These are phyloP conservation scores for sunflower (Helianthus annuus) DNA, from an alignment of 129 eudicot species.

Conservation along the genomic window DNA sequence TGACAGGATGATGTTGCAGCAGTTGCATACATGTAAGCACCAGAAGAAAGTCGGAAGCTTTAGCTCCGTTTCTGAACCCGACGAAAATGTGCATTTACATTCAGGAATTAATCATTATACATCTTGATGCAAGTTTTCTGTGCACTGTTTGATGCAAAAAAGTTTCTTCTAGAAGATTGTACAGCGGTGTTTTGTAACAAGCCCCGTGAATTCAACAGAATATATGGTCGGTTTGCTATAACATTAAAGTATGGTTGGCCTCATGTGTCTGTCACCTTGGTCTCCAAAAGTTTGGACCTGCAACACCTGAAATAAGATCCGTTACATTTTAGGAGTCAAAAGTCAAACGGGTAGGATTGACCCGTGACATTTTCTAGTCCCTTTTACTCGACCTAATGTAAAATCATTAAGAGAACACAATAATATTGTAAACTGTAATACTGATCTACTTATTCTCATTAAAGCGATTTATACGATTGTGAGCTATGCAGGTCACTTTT, in stretches of 20 bases:
- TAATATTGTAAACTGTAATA: not conserved
- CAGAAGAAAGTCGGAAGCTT: constrained; percentile 3
- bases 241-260: constrained; percentile 4
- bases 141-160: constrained; percentile 24
- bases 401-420: no score
- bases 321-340: not conserved
- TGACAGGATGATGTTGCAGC: not conserved
- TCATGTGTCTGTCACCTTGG: constrained; percentile 58
- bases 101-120: constrained; percentile 20
- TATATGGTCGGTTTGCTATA: not conserved
- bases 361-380: no score
- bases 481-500: no score
- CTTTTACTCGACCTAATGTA: no score
- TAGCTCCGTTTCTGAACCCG: constrained; percentile 10
- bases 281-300: constrained; percentile 84
- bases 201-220: not conserved
- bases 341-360: not conserved
- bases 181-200: constrained; percentile 26
- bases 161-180: constrained; percentile 14
- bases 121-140: constrained; percentile 10
- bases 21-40: constrained; percentile 15
- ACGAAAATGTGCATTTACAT: constrained; percentile 28
- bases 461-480: no score
- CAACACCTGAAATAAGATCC: constrained; percentile 8
- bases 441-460: no score